Conservation (phyloP, 176 grass and related monocot species). For the Musa acuminata region DNA sequence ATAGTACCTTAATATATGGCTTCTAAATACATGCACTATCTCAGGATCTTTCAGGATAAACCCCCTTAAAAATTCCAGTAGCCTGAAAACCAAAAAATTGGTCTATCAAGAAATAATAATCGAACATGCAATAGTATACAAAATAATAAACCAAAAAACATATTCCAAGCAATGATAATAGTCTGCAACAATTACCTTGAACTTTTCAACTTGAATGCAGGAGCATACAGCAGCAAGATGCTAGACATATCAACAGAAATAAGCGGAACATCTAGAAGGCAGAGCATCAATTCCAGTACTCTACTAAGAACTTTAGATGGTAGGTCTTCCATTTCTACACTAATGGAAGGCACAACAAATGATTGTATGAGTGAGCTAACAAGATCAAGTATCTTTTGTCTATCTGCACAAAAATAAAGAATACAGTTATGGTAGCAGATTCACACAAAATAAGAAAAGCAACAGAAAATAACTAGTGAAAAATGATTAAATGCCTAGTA, state of each 20-base stretch:
- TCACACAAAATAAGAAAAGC: slow-evolving; percentile 19
- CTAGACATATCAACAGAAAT: slow-evolving; percentile 42
- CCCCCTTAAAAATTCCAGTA: slow-evolving; percentile 47
- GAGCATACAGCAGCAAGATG: slow-evolving; percentile 44
- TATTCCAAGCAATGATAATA: not conserved
- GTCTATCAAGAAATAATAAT: not conserved
- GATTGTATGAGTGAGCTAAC: slow-evolving; percentile 43
- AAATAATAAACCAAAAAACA: not conserved
- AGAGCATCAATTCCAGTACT: slow-evolving; percentile 63
- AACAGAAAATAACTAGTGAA: slow-evolving; percentile 14
- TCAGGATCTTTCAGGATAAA: slow-evolving; percentile 42
- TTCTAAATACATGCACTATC: slow-evolving; percentile 43
- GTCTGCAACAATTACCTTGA: slow-evolving; percentile 31
- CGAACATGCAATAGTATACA: not conserved
- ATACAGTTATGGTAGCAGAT: slow-evolving; percentile 1
- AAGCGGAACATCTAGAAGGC: slow-evolving; percentile 64
- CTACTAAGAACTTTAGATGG: slow-evolving; percentile 42
- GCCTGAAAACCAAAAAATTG: slow-evolving; percentile 25
- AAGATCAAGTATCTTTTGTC: slow-evolving; percentile 40
- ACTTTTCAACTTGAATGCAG: slow-evolving; percentile 53
- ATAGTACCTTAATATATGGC: slow-evolving; percentile 61
- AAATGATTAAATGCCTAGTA: not conserved
- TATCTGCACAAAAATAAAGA: slow-evolving; percentile 39
- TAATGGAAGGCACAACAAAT: slow-evolving; percentile 37
- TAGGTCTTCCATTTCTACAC: slow-evolving; percentile 23